phyloP scores from a whole-genome alignment of 495 filamentous ascomycete genomes.

The Sordaria brevicollis region DNA sequence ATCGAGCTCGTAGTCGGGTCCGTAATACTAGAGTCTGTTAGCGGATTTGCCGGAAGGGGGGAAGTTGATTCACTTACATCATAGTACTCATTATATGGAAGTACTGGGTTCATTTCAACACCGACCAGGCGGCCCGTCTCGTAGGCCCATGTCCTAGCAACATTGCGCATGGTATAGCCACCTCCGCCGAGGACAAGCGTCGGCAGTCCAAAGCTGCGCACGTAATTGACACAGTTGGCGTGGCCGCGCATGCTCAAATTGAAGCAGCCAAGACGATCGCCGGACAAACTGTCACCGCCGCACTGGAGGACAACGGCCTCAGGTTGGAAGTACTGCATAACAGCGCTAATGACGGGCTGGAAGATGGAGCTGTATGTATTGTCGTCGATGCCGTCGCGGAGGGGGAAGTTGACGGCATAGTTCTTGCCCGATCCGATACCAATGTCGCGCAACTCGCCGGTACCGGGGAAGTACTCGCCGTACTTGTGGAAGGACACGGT shows the following conservation, averaged over 20 bases:
- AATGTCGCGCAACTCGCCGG: constrained; percentile 89
- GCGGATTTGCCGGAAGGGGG: constrained; percentile 5
- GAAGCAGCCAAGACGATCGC: constrained; percentile 93
- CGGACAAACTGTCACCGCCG: constrained; percentile 88
- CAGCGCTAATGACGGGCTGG: constrained; percentile 81
- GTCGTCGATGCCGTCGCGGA: constrained; percentile 94
- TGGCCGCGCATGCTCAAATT: constrained; percentile 97
- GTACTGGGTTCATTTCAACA: constrained; percentile 60
- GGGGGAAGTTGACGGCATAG: constrained; percentile 92
- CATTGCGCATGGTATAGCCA: constrained; percentile 98
- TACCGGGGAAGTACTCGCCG: constrained; percentile 97
- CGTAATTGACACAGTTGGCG: constrained; percentile 93
- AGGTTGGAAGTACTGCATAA: constrained; percentile 94
- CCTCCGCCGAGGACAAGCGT: constrained; percentile 89
- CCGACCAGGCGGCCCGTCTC: constrained; percentile 89
- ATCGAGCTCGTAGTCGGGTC: constrained; percentile 90
- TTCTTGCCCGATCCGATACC: constrained; percentile 88
- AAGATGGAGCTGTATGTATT: constrained; percentile 87
- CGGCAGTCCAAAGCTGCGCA: constrained; percentile 85
- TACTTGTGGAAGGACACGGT: constrained; percentile 98
- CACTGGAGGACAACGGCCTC: constrained; percentile 96
- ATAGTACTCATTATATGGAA: constrained; percentile 99
- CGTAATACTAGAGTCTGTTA: constrained; percentile 69
- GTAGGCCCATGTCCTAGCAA: constrained; percentile 93
- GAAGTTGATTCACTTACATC: constrained; percentile 48